phyloP scores from a whole-genome alignment of 768 basidiomycete species.

The Phaffia tasmanica region DNA sequence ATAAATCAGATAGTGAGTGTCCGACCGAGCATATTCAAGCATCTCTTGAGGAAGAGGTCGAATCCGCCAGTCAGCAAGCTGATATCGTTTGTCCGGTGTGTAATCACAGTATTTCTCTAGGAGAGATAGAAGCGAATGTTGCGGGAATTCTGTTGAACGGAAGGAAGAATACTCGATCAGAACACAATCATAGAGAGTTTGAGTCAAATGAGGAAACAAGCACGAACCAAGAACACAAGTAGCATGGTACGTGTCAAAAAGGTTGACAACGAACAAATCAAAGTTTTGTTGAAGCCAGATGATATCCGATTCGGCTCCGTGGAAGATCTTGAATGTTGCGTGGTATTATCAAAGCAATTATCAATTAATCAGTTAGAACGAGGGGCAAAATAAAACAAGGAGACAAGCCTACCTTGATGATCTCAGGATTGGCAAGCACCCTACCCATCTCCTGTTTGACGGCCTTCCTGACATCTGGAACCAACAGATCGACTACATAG shows the following conservation, averaged over 20 bases:
- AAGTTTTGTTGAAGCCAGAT: slow-evolving; percentile 96
- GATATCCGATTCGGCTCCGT: slow-evolving; percentile 88
- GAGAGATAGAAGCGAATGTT: slow-evolving; percentile 71
- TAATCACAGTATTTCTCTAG: slow-evolving; percentile 84
- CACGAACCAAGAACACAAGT: slow-evolving; percentile 64
- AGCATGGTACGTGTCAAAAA: slow-evolving; percentile 97
- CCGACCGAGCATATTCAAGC: slow-evolving; percentile 83
- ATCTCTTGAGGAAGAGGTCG: slow-evolving; percentile 83
- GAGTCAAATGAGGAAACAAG: too few species aligned
- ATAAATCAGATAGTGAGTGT: slow-evolving; percentile 88
- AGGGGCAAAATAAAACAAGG: slow-evolving; percentile 1
- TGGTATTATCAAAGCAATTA: too few species aligned
- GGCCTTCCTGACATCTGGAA: slow-evolving; percentile 51
- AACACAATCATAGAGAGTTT: background rate
- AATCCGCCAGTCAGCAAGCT: slow-evolving; percentile 95
- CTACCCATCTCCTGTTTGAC: slow-evolving; percentile 61
- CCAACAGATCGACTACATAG: slow-evolving; percentile 74
- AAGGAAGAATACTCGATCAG: slow-evolving; percentile 10
- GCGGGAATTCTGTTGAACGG: slow-evolving; percentile 54
- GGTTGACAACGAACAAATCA: slow-evolving; percentile 78
- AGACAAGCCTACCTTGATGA: slow-evolving; percentile 58
- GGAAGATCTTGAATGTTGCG: slow-evolving; percentile 55
- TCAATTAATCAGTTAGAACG: background rate
- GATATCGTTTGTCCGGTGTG: slow-evolving; percentile 85
- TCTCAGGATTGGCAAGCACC: slow-evolving; percentile 68